Conservation (phyloP, 2,329 filamentous ascomycete genomes). For the Fusarium burgessii region DNA sequence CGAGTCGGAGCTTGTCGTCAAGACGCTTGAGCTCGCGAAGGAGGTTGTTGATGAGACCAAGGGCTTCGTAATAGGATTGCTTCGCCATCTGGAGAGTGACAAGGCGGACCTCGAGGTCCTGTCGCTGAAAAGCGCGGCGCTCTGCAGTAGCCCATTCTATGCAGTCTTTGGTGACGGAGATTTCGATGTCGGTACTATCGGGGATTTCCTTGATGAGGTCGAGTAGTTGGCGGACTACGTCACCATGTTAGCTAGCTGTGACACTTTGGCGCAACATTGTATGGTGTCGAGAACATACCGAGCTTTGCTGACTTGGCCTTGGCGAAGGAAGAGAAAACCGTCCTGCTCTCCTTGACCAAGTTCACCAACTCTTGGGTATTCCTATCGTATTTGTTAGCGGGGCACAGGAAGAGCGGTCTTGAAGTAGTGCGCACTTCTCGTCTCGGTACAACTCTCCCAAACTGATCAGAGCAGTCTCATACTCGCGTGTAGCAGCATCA, state of each 20-base stretch:
- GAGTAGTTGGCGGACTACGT: slow-evolving; percentile 89
- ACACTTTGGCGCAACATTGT: slow-evolving; percentile 6
- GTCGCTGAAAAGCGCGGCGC: slow-evolving; percentile 93
- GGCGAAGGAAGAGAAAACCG: slow-evolving; percentile 93
- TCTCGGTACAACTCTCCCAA: slow-evolving; percentile 94
- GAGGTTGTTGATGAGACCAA: slow-evolving; percentile 95
- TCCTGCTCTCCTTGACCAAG: slow-evolving; percentile 89
- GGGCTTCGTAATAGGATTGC: slow-evolving; percentile 95
- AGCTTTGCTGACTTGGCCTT: slow-evolving; percentile 99
- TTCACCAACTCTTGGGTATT: slow-evolving; percentile 87
- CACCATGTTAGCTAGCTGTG: slow-evolving; percentile 31
- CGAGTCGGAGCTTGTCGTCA: slow-evolving; percentile 97
- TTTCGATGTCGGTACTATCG: slow-evolving; percentile 93
- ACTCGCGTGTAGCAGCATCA: slow-evolving; percentile 89
- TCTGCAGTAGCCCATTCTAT: slow-evolving; percentile 99
- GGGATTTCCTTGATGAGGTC: slow-evolving; percentile 95
- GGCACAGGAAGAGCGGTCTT: slow-evolving; percentile 6
- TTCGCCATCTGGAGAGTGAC: slow-evolving; percentile 97
- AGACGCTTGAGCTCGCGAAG: slow-evolving; percentile 97
- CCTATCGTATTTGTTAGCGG: slow-evolving; percentile 57
- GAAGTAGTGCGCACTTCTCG: slow-evolving; percentile 71
- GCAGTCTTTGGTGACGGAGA: slow-evolving; percentile 95
- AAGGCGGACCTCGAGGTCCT: slow-evolving; percentile 96
- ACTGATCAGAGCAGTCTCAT: slow-evolving; percentile 88
- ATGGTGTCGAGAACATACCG: slow-evolving; percentile 67